Evolutionary conservation across 2,329 filamentous ascomycete species (phyloP), one percentile per base, ranked within the genome.

Genomic region (Cercospora nicotianae): DNA sequence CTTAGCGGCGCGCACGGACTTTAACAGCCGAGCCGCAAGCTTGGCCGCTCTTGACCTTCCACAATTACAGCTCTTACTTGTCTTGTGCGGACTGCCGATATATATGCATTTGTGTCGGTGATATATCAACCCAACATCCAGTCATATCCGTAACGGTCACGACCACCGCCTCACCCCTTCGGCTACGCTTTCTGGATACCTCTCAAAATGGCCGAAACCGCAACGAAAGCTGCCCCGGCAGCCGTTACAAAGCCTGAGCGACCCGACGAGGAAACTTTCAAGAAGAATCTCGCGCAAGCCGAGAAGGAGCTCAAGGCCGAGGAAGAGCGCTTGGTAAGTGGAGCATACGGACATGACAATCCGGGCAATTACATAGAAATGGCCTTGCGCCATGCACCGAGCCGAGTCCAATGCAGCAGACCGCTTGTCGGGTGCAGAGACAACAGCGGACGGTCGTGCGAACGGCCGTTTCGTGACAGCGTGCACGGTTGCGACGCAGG

Each of bases 231-330:
- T 42, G 64, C 64, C 20, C 65, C 73, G 18, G 77, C 80, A 69
- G 75, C 79, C 45, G 70, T 78, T 48, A 77, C 83, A 77, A 93
- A 89, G 83, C 93, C 94, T 64, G 87, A 91, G 81, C 93, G 91
- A 86, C 95, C 95, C 58, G 92, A 97, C 80, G 91, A 95, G 83
- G 90, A 90, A 72, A 84, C 86, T 74, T 99, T 90, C 85, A 93
- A 96, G 83, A 87, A 89, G 79, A 86, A 87, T 71, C 86, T 97
- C 69, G 89, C 88, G 61, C 88, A 91, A 82, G 91, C 91, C 28
- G 92, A 98, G 82, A 96, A 97, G 84, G 92, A 91, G 73, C 90
- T 96, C 82, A 85, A 90, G 77, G 88, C 88, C 63, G 86, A 90
- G 59, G 91, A 95, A 83, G 89, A 92, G 74, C 87, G 86, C 30